A percentile compares a stretch with the other conserved stretches of the same genome.
Evolutionary conservation across 805 yeast species (phyloP).

Genomic region (Saturnispora hagleri): DNA sequence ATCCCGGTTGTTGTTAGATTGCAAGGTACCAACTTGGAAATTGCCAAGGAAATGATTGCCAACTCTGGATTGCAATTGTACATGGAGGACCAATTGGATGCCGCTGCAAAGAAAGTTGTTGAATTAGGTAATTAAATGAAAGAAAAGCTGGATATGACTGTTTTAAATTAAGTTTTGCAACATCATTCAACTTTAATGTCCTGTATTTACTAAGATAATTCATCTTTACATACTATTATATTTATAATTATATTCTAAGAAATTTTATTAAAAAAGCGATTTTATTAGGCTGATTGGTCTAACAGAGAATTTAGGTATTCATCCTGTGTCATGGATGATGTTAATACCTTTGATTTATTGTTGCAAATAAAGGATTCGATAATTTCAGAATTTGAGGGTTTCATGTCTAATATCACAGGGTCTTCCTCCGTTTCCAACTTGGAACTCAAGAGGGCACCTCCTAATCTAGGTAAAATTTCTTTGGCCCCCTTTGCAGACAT

Average conservation of each 20-base stretch:
- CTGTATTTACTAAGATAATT: slow-evolving; percentile 2
- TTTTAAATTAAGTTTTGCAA: not conserved
- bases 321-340: slow-evolving; percentile 19
- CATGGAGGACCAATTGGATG: slow-evolving; percentile 87
- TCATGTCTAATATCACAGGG: slow-evolving; percentile 20
- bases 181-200: not conserved
- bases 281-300: slow-evolving; percentile 9
- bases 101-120: slow-evolving; percentile 94
- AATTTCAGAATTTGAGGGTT: slow-evolving; percentile 8
- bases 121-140: slow-evolving; percentile 36
- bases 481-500: slow-evolving; percentile 64
- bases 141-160: slow-evolving; percentile 3
- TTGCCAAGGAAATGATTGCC: slow-evolving; percentile 78
- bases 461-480: slow-evolving; percentile 48
- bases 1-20: slow-evolving; percentile 97
- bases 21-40: slow-evolving; percentile 93
- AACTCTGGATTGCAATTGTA: slow-evolving; percentile 89
- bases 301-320: slow-evolving; percentile 28
- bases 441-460: slow-evolving; percentile 62
- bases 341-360: slow-evolving; percentile 10
- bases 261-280: slow-evolving; percentile 1
- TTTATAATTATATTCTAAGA: not conserved
- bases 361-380: slow-evolving; percentile 7
- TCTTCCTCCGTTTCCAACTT: slow-evolving; percentile 56
- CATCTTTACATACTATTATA: not conserved